Base-by-base conservation (phyloP, 148 eudicot species). In the Rhododendron vialii region DNA sequence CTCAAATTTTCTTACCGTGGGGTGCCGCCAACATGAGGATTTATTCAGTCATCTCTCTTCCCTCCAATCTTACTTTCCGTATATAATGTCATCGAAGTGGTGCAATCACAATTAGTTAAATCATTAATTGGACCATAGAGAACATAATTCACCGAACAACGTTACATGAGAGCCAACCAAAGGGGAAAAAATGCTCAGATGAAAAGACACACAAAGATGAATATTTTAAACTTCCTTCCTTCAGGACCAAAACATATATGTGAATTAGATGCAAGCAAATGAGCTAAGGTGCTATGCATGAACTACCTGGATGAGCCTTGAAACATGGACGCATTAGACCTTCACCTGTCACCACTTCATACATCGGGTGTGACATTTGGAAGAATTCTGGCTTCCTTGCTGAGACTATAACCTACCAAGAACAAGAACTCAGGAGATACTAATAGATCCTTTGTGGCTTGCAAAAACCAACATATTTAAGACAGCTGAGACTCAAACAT, bases 321-420 rank as follows among this genome's bases (percentile, higher is more conserved):
- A 95, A 96, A 88, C 98, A 96, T 61, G 99, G 99, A 86, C 98
- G 98, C 99, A 96, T 95, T 22, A 96, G 91, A 84, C 99, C 99
- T 87, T 95, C 99, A 75, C 89, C 94, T 13, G 99, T 96, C 89
- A 96, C 99, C 85, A 96, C 94, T 92, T 96, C 99, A 88, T 96
- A 95, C 94, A 96, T 87, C 18, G 99, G 99, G 85, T 96, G 99
- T 38, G 99, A 91, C 94, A 91, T 95, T 85, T 95, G 99, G 87
- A 96, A 96, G 88, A 96, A 96, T 89, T 96, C 99, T 85, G 99
- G 99, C 92, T 96, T 96, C 85, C 99, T 93, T 75, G 99, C 95
- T 59, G 99, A 96, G 86, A 95, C 98, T 75, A 96, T 96, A 83
- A 96, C 98, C 99, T 96, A 84, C 57, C 45, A 87, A 89, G 36